Evolutionary conservation across 345 rosid species (phyloP), one percentile per base, ranked within the genome.

Genomic region (Acer yangbiense): DNA sequence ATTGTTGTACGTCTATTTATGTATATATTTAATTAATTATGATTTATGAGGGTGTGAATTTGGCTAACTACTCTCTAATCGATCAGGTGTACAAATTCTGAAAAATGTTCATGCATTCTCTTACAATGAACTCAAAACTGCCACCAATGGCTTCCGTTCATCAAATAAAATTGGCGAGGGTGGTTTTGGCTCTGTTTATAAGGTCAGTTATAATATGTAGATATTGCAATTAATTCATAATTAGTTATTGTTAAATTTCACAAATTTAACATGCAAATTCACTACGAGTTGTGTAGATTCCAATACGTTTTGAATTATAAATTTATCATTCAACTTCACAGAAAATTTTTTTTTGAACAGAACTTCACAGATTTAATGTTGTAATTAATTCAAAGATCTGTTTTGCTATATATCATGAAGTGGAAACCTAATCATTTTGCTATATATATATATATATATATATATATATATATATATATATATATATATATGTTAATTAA

Each of bases 91-190:
- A 18, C 65, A 54, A 25, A n/a, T 46, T 58, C 75, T 70, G 48
- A 58, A 68, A 72, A 83, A 82, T 29, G 21, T 29, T 43, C 41
- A 62, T 46, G 65, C 81, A 35, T 87, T 83, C 77, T 70, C 82
- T 0, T 83, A 76, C 14, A 12, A 58, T 9, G 83, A 87, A 41
- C 61, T 85, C 57, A 79, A 82, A 52, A 50, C 46, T 29, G 87
- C 87, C 32, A 82, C 87, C 69, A 79, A 78, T 35, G 81, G 77
- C 17, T 85, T 87, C 77, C 65, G 58, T 35, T 17, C 79, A n/a
- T 82, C 84, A 1, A 82, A 80, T 27, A 85, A 80, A 76, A 78
- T 85, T n/a, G 88, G 90, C 1, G 88, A 83, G 78, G 88, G 90
- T 21, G 90, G 90, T 50, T 85, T 83, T 65, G 88, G 90, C 27